Evolutionary conservation across 1,284 basidiomycete genomes (phyloP).

Genomic region (Phellinidium pouzarii): DNA sequence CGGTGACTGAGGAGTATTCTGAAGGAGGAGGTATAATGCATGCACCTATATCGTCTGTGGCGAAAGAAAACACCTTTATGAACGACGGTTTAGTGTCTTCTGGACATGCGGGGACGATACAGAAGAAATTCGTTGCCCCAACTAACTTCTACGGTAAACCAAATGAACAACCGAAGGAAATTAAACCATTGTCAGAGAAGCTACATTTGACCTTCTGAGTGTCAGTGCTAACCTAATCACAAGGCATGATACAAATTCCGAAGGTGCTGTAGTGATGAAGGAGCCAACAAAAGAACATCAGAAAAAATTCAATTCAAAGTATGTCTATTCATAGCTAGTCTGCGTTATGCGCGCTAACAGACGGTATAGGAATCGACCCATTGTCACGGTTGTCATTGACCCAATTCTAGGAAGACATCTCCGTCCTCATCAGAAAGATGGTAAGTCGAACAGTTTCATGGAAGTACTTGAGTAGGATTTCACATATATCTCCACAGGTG

Average conservation of each 20-base stretch:
- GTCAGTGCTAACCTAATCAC: slow-evolving; percentile 24
- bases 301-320: slow-evolving; percentile 69
- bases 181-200: slow-evolving; percentile 47
- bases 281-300: slow-evolving; percentile 66
- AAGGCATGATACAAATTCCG: slow-evolving; percentile 70
- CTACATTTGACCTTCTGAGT: slow-evolving; percentile 5
- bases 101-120: not conserved
- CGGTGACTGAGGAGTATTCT: slow-evolving; percentile 20
- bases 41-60: not conserved
- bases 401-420: slow-evolving; percentile 75
- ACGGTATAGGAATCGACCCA: slow-evolving; percentile 37
- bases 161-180: slow-evolving; percentile 37
- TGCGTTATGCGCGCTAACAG: not conserved
- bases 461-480: not conserved
- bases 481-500: slow-evolving; percentile 37
- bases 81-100: not conserved
- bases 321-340: slow-evolving; percentile 19
- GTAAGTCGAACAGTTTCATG: slow-evolving; percentile 31
- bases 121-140: slow-evolving; percentile 46
- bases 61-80: not conserved
- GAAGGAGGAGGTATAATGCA: not conserved
- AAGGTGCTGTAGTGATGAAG: slow-evolving; percentile 85
- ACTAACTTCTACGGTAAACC: slow-evolving; percentile 51
- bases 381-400: slow-evolving; percentile 91
- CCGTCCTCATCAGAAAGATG: slow-evolving; percentile 89